These are phyloP conservation scores for Arachnomyces sp. DNA, from an alignment of 2,329 filamentous ascomycete genomes.

Conservation along the genomic window DNA sequence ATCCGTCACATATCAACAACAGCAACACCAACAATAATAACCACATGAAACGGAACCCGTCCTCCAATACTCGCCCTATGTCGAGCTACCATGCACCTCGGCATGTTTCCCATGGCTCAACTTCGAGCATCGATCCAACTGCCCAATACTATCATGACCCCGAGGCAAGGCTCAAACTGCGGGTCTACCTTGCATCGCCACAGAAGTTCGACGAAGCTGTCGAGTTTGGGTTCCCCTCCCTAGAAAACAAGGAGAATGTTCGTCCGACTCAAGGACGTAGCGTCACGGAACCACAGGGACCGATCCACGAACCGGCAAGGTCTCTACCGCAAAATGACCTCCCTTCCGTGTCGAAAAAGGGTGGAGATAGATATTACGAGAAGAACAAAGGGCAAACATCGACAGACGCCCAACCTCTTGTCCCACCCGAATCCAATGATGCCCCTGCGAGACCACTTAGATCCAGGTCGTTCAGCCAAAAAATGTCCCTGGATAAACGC, in stretches of 20 bases:
- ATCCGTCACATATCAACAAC: conserved; percentile 21
- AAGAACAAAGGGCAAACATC: conserved; percentile 14
- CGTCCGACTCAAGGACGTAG: conserved; percentile 6
- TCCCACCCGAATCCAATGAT: not conserved
- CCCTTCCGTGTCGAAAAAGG: conserved; percentile 34
- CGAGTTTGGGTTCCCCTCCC: conserved; percentile 76
- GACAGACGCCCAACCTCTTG: not conserved
- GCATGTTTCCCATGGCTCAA: conserved; percentile 45
- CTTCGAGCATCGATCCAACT: conserved; percentile 57
- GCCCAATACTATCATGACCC: conserved; percentile 86
- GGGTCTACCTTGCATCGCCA: conserved; percentile 77
- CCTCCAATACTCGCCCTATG: conserved; percentile 33
- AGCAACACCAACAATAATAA: conserved; percentile 20
- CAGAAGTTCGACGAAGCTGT: conserved; percentile 95
- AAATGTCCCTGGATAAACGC: not conserved
- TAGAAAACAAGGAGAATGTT: conserved; percentile 28
- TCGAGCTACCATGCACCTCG: conserved; percentile 44
- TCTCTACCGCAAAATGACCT: conserved; percentile 46
- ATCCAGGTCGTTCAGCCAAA: no score
- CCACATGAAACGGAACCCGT: conserved; percentile 32
- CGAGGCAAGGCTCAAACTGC: conserved; percentile 76
- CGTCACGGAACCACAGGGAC: conserved; percentile 28
- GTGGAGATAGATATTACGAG: conserved; percentile 24
- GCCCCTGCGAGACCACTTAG: conserved; percentile 14
- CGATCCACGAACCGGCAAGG: conserved; percentile 39